Evolutionary conservation across 2,329 filamentous ascomycete genomes (phyloP).

Genomic region (Aspergillus nomiae): DNA sequence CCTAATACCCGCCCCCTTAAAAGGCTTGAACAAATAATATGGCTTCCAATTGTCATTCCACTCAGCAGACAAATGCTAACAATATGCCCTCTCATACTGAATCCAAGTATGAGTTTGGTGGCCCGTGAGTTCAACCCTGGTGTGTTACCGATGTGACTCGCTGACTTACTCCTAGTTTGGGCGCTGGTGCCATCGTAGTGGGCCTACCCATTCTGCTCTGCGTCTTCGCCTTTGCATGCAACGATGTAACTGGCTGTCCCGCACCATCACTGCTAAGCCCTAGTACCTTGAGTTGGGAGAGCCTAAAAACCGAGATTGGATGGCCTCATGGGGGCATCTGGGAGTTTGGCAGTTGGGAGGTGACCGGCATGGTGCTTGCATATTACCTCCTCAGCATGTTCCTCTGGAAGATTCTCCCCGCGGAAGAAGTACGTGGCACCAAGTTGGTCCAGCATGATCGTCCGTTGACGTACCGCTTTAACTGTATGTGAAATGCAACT

Average conservation of each 20-base stretch:
- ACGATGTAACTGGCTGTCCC: slow-evolving; percentile 86
- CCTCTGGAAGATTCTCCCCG: slow-evolving; percentile 74
- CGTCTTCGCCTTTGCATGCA: slow-evolving; percentile 78
- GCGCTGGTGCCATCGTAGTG: slow-evolving; percentile 73
- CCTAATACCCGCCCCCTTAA: not conserved
- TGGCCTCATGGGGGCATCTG: slow-evolving; percentile 72
- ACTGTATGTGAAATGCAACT: slow-evolving; percentile 50
- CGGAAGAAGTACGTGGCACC: slow-evolving; percentile 67
- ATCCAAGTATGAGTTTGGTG: slow-evolving; percentile 41
- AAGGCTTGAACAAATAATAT: not conserved
- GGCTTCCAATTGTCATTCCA: not conserved
- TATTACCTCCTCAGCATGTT: slow-evolving; percentile 76
- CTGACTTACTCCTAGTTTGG: slow-evolving; percentile 56
- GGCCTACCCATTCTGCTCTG: slow-evolving; percentile 77
- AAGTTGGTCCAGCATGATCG: slow-evolving; percentile 65
- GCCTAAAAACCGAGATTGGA: slow-evolving; percentile 73
- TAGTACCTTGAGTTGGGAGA: slow-evolving; percentile 65
- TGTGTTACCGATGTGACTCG: slow-evolving; percentile 8
- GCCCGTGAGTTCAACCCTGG: slow-evolving; percentile 35
- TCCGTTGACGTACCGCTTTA: slow-evolving; percentile 76
- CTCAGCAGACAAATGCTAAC: not conserved
- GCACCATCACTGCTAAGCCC: slow-evolving; percentile 74
- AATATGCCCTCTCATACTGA: slow-evolving; percentile 2
- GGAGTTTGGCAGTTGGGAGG: slow-evolving; percentile 54
- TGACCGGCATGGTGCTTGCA: slow-evolving; percentile 65